Conservation (phyloP, 345 rosid genomes). For the Eucalyptus cloeziana region DNA sequence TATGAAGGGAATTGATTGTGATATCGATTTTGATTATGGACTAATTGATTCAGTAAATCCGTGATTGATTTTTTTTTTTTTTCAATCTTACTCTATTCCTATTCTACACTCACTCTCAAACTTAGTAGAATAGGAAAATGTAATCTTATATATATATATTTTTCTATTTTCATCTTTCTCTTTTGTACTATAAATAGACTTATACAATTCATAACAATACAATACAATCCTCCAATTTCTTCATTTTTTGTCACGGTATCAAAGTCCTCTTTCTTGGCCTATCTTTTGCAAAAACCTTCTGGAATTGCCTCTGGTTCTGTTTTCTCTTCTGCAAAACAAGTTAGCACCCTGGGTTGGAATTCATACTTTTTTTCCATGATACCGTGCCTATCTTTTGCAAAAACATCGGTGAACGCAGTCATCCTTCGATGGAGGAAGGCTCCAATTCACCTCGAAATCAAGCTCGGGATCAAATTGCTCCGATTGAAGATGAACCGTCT, state of each 20-base stretch:
- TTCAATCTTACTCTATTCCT: no score
- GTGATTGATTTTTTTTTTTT: neutral
- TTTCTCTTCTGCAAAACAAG: neutral
- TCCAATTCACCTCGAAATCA: neutral
- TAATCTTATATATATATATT: no score
- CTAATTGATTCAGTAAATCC: neutral
- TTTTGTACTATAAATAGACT: neutral
- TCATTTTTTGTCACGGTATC: neutral
- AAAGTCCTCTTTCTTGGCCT: neutral
- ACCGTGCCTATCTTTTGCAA: no score
- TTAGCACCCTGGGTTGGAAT: neutral
- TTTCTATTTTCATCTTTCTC: neutral
- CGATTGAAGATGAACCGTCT: neutral
- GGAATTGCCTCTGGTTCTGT: neutral
- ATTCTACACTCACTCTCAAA: no score
- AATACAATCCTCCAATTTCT: neutral
- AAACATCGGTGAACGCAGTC: rapidly evolving
- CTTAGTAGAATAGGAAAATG: neutral
- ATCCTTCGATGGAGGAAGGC: no score
- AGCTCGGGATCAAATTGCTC: rapidly evolving
- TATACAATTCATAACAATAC: no score
- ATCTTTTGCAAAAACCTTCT: rapidly evolving
- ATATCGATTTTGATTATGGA: neutral
- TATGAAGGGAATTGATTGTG: neutral
- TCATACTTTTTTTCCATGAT: neutral